These are phyloP conservation scores for Wickerhamiella infanticola DNA, from an alignment of 1,139 yeast genomes.

Conservation along the genomic window DNA sequence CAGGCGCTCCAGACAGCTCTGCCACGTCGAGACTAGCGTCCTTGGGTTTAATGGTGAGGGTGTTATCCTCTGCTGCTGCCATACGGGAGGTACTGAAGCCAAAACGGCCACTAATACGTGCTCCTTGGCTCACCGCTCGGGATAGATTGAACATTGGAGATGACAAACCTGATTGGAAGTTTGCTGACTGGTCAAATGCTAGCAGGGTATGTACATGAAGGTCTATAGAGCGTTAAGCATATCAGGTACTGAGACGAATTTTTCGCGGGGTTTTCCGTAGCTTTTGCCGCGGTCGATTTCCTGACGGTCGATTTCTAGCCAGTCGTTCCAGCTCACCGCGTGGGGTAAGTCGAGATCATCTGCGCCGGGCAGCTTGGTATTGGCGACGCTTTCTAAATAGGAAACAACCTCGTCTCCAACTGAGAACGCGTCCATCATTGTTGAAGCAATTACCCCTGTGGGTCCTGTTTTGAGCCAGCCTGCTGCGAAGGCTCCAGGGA, in stretches of 20 bases:
- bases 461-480: conserved; percentile 94
- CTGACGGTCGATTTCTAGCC: conserved; percentile 43
- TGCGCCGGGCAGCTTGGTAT: conserved; percentile 20
- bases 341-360: conserved; percentile 20
- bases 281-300: conserved; percentile 38
- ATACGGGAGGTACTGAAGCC: background rate
- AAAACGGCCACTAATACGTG: background rate
- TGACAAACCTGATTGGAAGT: background rate
- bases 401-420: conserved; percentile 52
- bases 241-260: conserved; percentile 34
- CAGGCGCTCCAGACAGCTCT: conserved; percentile 70
- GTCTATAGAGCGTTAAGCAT: conserved; percentile 27
- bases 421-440: conserved; percentile 73
- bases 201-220: background rate
- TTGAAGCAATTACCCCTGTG: conserved; percentile 78
- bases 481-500: conserved; percentile 37
- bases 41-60: conserved; percentile 4
- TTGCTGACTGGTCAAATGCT: background rate
- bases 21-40: conserved; percentile 25
- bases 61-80: background rate
- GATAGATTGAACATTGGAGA: background rate
- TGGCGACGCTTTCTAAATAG: conserved; percentile 25
- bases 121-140: background rate
- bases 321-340: conserved; percentile 52
- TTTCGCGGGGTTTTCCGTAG: conserved; percentile 41